These are phyloP conservation scores for Eucalyptus decipiens DNA, from an alignment of 345 rosid species.

Conservation along the genomic window DNA sequence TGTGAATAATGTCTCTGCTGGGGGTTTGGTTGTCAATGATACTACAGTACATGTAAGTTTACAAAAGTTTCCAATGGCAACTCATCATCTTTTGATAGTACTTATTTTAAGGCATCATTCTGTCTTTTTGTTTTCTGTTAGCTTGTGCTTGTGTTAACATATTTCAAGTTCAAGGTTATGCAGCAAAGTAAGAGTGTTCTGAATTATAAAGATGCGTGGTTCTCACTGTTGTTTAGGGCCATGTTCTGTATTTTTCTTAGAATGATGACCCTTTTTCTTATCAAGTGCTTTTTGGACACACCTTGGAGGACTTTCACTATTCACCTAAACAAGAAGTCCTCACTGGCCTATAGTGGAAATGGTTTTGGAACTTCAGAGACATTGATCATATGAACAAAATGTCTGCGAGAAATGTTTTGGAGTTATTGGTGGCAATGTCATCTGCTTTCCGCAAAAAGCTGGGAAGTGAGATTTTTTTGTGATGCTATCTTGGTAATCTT, in stretches of 20 bases:
- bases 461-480: not conserved
- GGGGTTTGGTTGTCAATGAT: constrained; percentile 83
- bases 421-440: not conserved
- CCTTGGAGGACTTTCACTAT: not conserved
- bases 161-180: not conserved
- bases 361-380: not conserved
- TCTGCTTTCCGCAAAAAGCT: not conserved
- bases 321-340: not conserved
- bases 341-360: not conserved
- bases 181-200: not conserved
- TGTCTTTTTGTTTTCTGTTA: not conserved
- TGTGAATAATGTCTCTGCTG: constrained; percentile 62
- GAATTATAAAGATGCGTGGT: not conserved
- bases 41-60: constrained; percentile 62
- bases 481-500: not conserved
- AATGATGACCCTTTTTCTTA: not conserved
- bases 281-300: not conserved
- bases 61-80: not conserved
- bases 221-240: not conserved
- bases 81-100: not conserved
- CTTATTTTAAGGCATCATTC: not conserved
- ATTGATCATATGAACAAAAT: not conserved
- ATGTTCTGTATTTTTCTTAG: not conserved
- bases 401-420: not conserved
- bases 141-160: not conserved